Evolutionary conservation across 768 basidiomycete species (phyloP), one percentile per base, ranked within the genome.

Genomic region (Pisolithus albus): DNA sequence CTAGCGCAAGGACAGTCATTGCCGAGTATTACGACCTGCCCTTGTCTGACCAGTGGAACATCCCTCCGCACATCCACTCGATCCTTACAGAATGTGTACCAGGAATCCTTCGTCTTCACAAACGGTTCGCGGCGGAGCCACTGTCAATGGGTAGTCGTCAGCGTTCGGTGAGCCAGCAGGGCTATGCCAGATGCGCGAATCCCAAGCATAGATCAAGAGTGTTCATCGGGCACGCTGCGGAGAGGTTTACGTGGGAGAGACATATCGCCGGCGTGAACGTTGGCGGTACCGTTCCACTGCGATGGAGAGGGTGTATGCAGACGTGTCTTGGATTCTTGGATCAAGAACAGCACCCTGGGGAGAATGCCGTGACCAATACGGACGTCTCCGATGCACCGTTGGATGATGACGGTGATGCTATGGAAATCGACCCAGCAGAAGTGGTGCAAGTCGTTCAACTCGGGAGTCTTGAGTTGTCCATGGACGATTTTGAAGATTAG

Each of bases 221-320:
- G 11, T 87, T 85, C 50, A 73, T 84, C 6, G 66, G 57, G 21
- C 81, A 77, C 43, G 76, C 75, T 4, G 84, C 85, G 59, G 79
- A 84, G 64, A 70, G 83, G 51, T 78, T 73, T 53, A 79, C 82
- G 3, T 89, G 87, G 87, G 83, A 83, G 59, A 67, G 61, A 7
- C 66, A 52, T 11, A 67, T 86, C 24, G 81, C 78, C 0, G 78
- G 79, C 6, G 70, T 74, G 21, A 62, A 68, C n/a, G 68, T 84
- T 0, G 79, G 80, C 18, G 80, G 74, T 7, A 56, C 60, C 11
- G 82, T 84, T 5, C 82, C 85, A 19, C 54, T 88, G 28, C 64
- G 72, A 47, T 89, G 87, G 86, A 69, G 84, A 26, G 86, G 87
- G 1, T 90, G 87, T 64, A 61, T 67, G n/a, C 57, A 52, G 46